These are phyloP conservation scores for Aureobasidium musti DNA, from an alignment of 2,329 filamentous ascomycete genomes.

Conservation along the genomic window DNA sequence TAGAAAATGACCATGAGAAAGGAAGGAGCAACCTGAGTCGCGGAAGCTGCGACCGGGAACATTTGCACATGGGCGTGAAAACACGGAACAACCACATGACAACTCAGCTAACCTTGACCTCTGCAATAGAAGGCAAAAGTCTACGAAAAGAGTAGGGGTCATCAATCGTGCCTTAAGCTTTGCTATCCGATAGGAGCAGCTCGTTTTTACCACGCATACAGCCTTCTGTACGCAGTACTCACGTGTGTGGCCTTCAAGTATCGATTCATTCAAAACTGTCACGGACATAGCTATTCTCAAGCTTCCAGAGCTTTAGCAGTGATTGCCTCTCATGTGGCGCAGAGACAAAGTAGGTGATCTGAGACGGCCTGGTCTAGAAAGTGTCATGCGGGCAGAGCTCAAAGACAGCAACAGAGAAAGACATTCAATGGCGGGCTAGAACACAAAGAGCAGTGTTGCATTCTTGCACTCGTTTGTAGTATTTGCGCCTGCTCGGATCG, in stretches of 20 bases:
- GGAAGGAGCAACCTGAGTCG: not conserved
- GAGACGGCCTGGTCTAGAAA: conserved; percentile 3
- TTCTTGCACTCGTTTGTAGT: too few relatives aligned
- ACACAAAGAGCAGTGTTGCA: not conserved
- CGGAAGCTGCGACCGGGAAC: conserved; percentile 1
- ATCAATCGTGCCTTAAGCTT: not conserved
- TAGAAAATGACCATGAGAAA: not conserved
- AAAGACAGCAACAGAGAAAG: not conserved
- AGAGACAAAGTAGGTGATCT: not conserved
- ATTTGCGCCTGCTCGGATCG: too few relatives aligned
- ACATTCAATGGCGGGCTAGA: not conserved
- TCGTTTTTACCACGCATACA: not conserved
- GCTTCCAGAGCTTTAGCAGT: not conserved
- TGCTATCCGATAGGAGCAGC: not conserved
- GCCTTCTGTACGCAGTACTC: not conserved
- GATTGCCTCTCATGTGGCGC: not conserved
- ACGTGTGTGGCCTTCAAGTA: too few relatives aligned
- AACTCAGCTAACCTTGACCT: not conserved
- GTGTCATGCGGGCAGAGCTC: not conserved
- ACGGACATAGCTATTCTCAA: not conserved
- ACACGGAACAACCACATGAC: not conserved
- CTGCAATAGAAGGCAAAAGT: not conserved
- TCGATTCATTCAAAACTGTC: not conserved
- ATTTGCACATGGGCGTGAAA: not conserved
- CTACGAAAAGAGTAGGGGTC: not conserved